Percentiles rank a stretch among this genome's conserved stretches.
These are phyloP conservation scores for Hymenochaete sp. DNA, from an alignment of 1,284 basidiomycete species.

Conservation along the genomic window DNA sequence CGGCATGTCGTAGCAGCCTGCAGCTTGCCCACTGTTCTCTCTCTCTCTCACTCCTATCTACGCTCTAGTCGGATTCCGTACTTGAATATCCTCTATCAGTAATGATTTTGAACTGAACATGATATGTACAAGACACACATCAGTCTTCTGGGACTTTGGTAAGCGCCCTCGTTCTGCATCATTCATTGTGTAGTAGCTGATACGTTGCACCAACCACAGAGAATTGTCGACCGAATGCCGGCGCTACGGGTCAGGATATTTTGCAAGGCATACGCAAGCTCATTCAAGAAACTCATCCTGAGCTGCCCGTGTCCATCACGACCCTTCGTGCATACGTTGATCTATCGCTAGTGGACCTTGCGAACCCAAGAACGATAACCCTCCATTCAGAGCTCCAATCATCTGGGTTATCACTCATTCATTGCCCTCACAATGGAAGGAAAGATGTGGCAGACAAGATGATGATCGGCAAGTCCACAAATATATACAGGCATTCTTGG, in stretches of 20 bases:
- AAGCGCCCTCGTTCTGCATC: conserved; percentile 1
- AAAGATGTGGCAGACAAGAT: conserved; percentile 37
- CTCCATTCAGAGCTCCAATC: conserved; percentile 33
- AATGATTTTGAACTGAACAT: no score
- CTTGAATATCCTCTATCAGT: no score
- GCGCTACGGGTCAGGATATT: conserved; percentile 36
- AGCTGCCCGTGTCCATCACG: conserved; percentile 16
- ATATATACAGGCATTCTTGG: no score
- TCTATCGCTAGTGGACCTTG: conserved; percentile 23
- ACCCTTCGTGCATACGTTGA: conserved; percentile 19
- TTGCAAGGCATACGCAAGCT: conserved; percentile 23
- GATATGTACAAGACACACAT: no score
- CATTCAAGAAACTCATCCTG: conserved; percentile 11
- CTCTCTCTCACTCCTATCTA: no score
- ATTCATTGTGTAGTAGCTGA: background rate
- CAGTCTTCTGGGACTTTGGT: conserved; percentile 61
- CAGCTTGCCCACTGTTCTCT: no score
- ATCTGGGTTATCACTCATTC: conserved; percentile 32
- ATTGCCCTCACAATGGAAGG: conserved; percentile 36
- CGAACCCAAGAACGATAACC: conserved; percentile 3
- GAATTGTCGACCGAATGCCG: conserved; percentile 43
- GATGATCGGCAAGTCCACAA: conserved; percentile 26
- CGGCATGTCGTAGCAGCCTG: no score
- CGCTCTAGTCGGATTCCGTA: no score
- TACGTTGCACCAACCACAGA: conserved; percentile 29